Evolutionary conservation across 2,329 filamentous ascomycete genomes (phyloP), one percentile per base, ranked within the genome.

Genomic region (Fusarium brachygibbosum): DNA sequence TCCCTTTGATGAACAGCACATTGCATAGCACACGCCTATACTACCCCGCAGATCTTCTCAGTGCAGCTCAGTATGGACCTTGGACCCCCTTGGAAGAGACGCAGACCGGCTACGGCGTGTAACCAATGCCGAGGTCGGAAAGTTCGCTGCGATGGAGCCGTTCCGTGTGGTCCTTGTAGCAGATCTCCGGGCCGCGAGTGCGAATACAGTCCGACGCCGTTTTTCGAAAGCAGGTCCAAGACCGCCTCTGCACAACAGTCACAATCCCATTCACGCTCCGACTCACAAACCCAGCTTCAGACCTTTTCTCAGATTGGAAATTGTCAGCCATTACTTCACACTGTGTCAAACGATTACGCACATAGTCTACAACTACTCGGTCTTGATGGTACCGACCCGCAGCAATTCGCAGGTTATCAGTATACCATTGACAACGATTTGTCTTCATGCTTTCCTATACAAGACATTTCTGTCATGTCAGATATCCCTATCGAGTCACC

Each of bases 71-170:
- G 9, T n/a, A 40, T 40, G 49, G 49, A 51, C 16, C 48, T 51
- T 23, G 48, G 48, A 28, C 48, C 48, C 35, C 34, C 48, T 21
- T 51, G 48, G 48, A 51, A 38, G 16, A 51, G 48, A 29, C 34
- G 48, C 11, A 51, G 48, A 35, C 48, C 48, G 23, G 48, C 48
- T 38, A 51, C 48, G 17, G 48, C 48, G 13, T 51, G 48, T 16
- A 51, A 51, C 17, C 48, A 51, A 29, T 51, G 48, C 17, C 34
- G 48, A n/a, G 10, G 34, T 14, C 48, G 48, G 34, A 51, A 51
- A 51, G 35, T 51, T 38, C 48, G 48, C 12, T 51, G 48, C n/a
- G 48, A 51, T 8, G 48, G 48, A 9, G 23, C 48, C 3, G 25
- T 29, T 38, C 48, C 48, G 6, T 51, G 48, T 21, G 48, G 48